Base-by-base conservation (phyloP, 768 basidiomycete genomes). In the Galerina sulciceps region DNA sequence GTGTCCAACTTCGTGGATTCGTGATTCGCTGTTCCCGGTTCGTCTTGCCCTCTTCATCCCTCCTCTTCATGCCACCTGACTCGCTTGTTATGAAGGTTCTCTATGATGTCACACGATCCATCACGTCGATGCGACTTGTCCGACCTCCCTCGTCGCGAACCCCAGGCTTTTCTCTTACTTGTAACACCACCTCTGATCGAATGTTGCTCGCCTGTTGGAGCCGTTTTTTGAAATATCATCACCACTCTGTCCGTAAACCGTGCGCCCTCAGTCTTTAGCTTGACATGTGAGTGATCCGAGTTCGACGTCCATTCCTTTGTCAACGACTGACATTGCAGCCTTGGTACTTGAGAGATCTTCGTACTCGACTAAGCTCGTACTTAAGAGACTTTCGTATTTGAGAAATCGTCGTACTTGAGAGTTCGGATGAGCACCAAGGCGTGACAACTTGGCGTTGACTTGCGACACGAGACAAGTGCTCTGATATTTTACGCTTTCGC, bases 1-100 rank as follows among this genome's bases (percentile, higher is more conserved):
- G 51, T 31, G 51, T 53, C 51, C 37, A 53, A 38, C 17, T 53
- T 5, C 37, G 37, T 38, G 51, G 51, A 53, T 53, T 53, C 51
- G 51, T 53, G 51, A 15, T 53, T 53, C 51, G 6, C 38, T 53
- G 38, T 53, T 53, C 38, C 51, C 14, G 51, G 3, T 53, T n/a
- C 35, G 37, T 36, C 40, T 53, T 9, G 9, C 15, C 10, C 31
- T 23, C 37, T 53, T 26, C 40, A 1, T 41, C 34, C 40, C 51
- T 53, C 51, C 51, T 53, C 51, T 53, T 53, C 35, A 22, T 36
- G 34, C 51, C 23, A 23, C 38, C 51, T 53, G 51, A 53, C 6
- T 53, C 37, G 37, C 37, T 53, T 53, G 9, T 44, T 37, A 5
- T 5, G 9, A 38, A 38, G 37, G 51, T 53, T 53, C 51, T 53